Evolutionary conservation across 306 rosid genomes (phyloP).

Genomic region (Lathyrus oleraceus): DNA sequence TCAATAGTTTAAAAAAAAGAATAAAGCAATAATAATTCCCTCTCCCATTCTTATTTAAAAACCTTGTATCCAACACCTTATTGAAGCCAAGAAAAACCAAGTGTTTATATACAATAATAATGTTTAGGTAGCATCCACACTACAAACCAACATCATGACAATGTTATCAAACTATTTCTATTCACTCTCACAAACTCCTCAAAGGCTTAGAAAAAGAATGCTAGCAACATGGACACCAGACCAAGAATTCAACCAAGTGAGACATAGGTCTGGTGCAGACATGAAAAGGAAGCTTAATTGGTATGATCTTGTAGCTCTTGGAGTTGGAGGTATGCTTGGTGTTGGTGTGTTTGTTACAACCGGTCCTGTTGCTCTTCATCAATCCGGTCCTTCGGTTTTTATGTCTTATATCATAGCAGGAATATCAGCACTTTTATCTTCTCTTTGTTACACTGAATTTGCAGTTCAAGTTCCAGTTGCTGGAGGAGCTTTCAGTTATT

Average conservation of each 20-base stretch:
- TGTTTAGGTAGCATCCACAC: conserved; percentile 34
- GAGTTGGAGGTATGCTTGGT: conserved; percentile 97
- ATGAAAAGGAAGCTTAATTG: conserved; percentile 86
- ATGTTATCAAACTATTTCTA: conserved; percentile 59
- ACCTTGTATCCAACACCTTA: conserved; percentile 42
- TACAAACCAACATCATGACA: conserved; percentile 38
- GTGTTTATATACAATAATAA: conserved; percentile 25
- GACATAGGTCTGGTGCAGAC: conserved; percentile 88
- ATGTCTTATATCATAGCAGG: conserved; percentile 86
- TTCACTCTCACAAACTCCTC: conserved; percentile 81
- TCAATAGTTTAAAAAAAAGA: conserved; percentile 30
- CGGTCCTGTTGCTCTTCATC: conserved; percentile 59
- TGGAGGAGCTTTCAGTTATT: conserved; percentile 95
- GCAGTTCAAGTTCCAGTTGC: conserved; percentile 93
- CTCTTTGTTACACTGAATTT: conserved; percentile 89
- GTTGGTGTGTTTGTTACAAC: conserved; percentile 96
- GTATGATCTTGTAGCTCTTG: conserved; percentile 84
- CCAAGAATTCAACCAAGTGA: conserved; percentile 81
- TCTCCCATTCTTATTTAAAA: conserved; percentile 57
- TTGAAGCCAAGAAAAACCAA: conserved; percentile 41
- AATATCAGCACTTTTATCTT: conserved; percentile 84
- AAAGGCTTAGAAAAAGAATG: conserved; percentile 77
- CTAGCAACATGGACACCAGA: conserved; percentile 94
- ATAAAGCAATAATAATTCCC: conserved; percentile 43
- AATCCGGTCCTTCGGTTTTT: conserved; percentile 86